A percentile compares a stretch with the other conserved stretches of the same genome.
phyloP scores from a whole-genome alignment of 176 grass and related monocot species.

The Oryza glaberrima region DNA sequence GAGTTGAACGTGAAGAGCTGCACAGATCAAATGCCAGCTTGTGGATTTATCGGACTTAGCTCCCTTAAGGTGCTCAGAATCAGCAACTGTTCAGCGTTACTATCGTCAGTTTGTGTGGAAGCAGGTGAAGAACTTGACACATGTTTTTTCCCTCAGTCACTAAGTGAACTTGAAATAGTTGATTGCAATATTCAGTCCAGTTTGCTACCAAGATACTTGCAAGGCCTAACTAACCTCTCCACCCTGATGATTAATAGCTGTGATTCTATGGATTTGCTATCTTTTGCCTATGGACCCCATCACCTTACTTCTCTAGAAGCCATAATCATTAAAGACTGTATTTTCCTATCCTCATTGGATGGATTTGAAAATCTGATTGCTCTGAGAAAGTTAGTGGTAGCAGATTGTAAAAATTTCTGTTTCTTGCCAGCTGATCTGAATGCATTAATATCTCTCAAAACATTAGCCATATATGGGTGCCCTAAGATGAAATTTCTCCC shows the following conservation, averaged over 20 bases:
- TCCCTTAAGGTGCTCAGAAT: constrained; percentile 47
- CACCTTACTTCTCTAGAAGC: constrained; percentile 34
- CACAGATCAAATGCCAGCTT: constrained; percentile 23
- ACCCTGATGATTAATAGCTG: constrained; percentile 32
- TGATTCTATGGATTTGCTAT: constrained; percentile 41
- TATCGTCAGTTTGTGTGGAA: constrained; percentile 33
- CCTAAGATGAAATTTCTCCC: constrained; percentile 52
- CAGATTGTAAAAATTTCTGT: constrained; percentile 42
- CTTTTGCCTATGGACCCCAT: constrained; percentile 26
- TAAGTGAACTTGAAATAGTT: constrained; percentile 44
- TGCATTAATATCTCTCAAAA: constrained; percentile 37
- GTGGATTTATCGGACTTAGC: constrained; percentile 39
- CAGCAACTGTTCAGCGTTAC: constrained; percentile 26
- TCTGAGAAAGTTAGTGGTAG: constrained; percentile 45
- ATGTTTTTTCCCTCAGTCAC: constrained; percentile 37
- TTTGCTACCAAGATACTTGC: constrained; percentile 35
- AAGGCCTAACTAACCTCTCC: constrained; percentile 33
- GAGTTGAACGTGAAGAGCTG: constrained; percentile 47
- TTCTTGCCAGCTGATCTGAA: constrained; percentile 46
- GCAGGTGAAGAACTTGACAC: constrained; percentile 12
- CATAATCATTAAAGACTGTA: constrained; percentile 51
- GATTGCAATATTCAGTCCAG: constrained; percentile 38
- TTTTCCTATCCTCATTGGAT: constrained; percentile 41
- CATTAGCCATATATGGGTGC: constrained; percentile 44
- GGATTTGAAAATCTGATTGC: constrained; percentile 42